Evolutionary conservation across 805 yeast genomes (phyloP), one percentile per base, ranked within the genome.

Genomic region (Yarrowia sp.): DNA sequence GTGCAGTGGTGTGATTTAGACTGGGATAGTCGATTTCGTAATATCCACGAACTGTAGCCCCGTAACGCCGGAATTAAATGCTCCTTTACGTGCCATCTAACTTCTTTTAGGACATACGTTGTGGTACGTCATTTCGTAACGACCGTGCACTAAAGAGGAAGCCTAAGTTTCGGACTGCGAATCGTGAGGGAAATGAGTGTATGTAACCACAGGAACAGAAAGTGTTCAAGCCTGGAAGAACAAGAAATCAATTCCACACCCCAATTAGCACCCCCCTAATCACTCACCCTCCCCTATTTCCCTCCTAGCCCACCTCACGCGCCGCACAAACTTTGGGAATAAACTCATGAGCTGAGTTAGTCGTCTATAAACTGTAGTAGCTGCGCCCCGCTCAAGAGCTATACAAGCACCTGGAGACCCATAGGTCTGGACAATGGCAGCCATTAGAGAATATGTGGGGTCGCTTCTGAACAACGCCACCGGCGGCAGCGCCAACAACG

Each of bases 401-500:
- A 41, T 56, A 56, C 63, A 41, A 40, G 63, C 11, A 38, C 19
- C 2, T 15, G 38, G 40, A 41, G 63, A 42, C 63, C 63, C 48
- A 26, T 41, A 56, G 65, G 65, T 45, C 41, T 59, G 65, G 65
- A 59, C 65, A 43, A 59, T 59, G 65, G 65, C 65, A 16, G 65
- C 65, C 11, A 59, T 59, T 2, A 12, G 65, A 59, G 65, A 59
- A 35, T 59, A 59, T 59, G 65, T 59, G 40, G 65, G 65, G 42
- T 59, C 65, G 42, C 65, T 59, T 59, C 35, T 59, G 52, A 59
- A 45, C 52, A 59, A 59, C 42, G 52, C 65, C 52, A 32, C 38
- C 7, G 19, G 65, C 50, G 52, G 65, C 42, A 26, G 65, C 42
- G 19, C 65, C 8, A 45, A 32, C 65, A 35, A 35, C 65, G 1